Base-by-base conservation (phyloP, 2,329 filamentous ascomycete genomes). In the Colletotrichum graminicola region DNA sequence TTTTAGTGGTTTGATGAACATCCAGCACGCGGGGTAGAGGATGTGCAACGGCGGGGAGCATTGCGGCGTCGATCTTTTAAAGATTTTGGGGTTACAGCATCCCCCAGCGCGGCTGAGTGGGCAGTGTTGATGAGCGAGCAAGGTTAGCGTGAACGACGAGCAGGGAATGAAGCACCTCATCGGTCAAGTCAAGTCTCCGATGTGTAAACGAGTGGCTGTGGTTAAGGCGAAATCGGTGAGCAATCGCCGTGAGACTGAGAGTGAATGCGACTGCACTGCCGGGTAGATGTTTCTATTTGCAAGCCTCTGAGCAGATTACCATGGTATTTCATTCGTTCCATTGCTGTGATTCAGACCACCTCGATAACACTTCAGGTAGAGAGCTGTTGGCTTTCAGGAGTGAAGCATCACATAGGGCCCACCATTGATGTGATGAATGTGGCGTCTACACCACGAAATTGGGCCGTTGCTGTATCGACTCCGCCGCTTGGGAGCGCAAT, bases 21-120 rank as follows among this genome's bases (percentile, higher is more conserved):
- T 57, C 57, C 32, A 57, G 36, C 39, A 36, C 64, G 43, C 57
- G 56, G 56, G 64, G 63, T 49, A 57, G 57, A n/a, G 62, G 56
- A 18, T 29, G 56, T 3, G 51, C 11, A 8, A 34, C 62, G 34
- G 49, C 41, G 45, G 45, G 56, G 43, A 56, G 39, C 67, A 71
- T 71, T 66, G 32, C 23, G 41, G 43, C 49, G 56, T 71, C 34
- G 67, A 62, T 67, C 23, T 34, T 34, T 34, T 43, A n/a, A n/a
- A 21, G 43, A n/a, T 45, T 21, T 10, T 47, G 56, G 55, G 63
- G 63, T 62, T 51, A 36, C 34, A 57, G 32, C 55, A 57, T 71
- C 36, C 36, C 10, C 11, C 39, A 63, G 63, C 51, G 39, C 32
- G 45, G 41, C 8, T 29, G 49, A 43, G 29, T 26, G 16, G 12